Evolutionary conservation across 164 flowering plant species (phyloP), one percentile per base, ranked within the genome.

Genomic region (Hamamelis virginiana): DNA sequence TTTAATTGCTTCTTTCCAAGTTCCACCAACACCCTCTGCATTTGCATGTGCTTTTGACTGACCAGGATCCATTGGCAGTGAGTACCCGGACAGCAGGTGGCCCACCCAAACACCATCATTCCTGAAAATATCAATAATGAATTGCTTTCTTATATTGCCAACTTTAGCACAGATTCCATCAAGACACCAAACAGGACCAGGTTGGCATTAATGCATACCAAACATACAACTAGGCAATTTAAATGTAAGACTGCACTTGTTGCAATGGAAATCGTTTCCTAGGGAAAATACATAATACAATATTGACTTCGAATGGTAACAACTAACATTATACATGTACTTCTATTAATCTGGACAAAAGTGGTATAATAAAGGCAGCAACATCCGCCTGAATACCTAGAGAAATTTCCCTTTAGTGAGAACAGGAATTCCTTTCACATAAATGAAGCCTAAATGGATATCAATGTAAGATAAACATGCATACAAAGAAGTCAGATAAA

Each of bases 41-140:
- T 72, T 71, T 16, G 33, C 52, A 53, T 71, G 62, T 22, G 9
- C 74, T 74, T 81, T 85, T 62, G 89, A 72, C 21, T 80, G 76
- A 27, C 71, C 73, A 25, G 90, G 92, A 62, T 90, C 98, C 72
- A 90, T 97, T 97, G 94, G 97, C 77, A 94, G 72, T 21, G 95
- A 83, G 82, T 92, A 92, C 55, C 97, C 97, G 19, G 97, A 92
- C 16, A 92, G 91, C 68, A 94, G 77, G 68, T 94, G 98, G 3
- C 97, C 97, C 59, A 91, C 95, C 97, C 97, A 90, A 61, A 88
- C 80, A 61, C 77, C 82, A 41, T 87, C 89, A 77, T 94, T 90
- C 81, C 97, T 90, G 63, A 21, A 66, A 19, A 41, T 43, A 26
- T n/a, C 27, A 58, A 8, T 26, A 22, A 5, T n/a, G n/a, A n/a